These are phyloP conservation scores for Yamadazyma kitorensis DNA, from an alignment of 805 yeast species.

Conservation along the genomic window DNA sequence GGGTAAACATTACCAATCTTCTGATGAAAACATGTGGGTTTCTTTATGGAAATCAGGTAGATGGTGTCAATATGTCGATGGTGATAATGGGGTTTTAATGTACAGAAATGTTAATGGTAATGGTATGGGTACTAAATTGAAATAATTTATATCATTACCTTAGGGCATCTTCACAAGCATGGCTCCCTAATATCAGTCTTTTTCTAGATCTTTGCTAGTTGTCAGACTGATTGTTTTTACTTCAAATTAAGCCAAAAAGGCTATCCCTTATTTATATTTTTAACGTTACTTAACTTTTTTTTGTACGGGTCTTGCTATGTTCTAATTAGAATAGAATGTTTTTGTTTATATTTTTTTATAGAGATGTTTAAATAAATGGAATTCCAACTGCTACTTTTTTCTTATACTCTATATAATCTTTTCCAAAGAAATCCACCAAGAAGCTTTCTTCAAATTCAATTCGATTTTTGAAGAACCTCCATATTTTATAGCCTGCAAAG, in stretches of 20 bases:
- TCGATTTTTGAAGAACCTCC: conserved; percentile 66
- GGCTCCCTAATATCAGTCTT: no score
- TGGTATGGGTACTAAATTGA: conserved; percentile 25
- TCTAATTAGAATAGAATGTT: no score
- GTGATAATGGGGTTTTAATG: conserved; percentile 69
- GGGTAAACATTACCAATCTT: conserved; percentile 74
- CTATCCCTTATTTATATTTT: no score
- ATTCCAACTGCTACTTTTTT: conserved; percentile 53
- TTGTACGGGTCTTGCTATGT: no score
- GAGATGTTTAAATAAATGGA: conserved; percentile 12
- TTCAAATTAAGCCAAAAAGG: no score
- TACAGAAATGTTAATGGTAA: conserved; percentile 65
- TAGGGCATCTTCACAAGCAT: no score
- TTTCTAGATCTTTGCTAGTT: no score
- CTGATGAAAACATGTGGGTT: conserved; percentile 71
- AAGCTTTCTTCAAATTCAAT: conserved; percentile 70
- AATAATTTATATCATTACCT: conserved; percentile 1
- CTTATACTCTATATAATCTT: conserved; percentile 56
- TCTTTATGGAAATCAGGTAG: conserved; percentile 63
- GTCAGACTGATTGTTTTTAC: no score
- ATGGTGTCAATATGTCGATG: conserved; percentile 71
- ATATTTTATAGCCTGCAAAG: conserved; percentile 56
- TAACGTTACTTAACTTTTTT: no score
- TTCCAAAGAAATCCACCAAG: conserved; percentile 68
- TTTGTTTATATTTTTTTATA: no score